Conservation (phyloP, 139 green algal genomes). For the Volvox reticuliferus region DNA sequence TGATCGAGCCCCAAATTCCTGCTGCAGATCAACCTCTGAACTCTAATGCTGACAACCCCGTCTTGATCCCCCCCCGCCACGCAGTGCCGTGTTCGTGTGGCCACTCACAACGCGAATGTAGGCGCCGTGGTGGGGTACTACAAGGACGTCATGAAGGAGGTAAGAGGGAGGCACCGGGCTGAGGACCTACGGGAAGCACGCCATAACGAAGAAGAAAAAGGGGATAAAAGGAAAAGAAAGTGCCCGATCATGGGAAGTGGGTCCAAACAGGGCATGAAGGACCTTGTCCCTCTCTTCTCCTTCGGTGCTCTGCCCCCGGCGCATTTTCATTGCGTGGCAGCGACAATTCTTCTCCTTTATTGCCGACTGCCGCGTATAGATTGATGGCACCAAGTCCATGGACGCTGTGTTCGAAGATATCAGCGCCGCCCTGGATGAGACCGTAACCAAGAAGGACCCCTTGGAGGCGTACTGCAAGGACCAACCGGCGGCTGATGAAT, state of each 20-base stretch:
- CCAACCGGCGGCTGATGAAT: constrained; percentile 48
- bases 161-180: constrained; percentile 41
- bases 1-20: too few species aligned
- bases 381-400: constrained; percentile 86
- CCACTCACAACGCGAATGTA: constrained; percentile 86
- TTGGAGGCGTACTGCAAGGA: constrained; percentile 55
- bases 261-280: too few species aligned
- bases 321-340: too few species aligned
- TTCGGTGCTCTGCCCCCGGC: too few species aligned
- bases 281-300: too few species aligned
- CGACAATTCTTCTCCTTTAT: too few species aligned
- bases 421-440: constrained; percentile 56
- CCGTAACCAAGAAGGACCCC: constrained; percentile 39
- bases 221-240: too few species aligned
- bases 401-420: constrained; percentile 83
- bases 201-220: too few species aligned
- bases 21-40: too few species aligned
- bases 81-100: constrained; percentile 65
- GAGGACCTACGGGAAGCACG: too few species aligned
- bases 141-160: constrained; percentile 77
- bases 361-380: constrained; percentile 45
- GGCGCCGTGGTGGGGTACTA: constrained; percentile 89
- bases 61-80: neutral
- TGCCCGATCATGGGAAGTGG: too few species aligned
- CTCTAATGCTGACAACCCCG: too few species aligned